Percentiles rank a stretch among this genome's conserved stretches.
Conservation (phyloP, 2,329 filamentous ascomycete species). For the Kalmusia sp. region DNA sequence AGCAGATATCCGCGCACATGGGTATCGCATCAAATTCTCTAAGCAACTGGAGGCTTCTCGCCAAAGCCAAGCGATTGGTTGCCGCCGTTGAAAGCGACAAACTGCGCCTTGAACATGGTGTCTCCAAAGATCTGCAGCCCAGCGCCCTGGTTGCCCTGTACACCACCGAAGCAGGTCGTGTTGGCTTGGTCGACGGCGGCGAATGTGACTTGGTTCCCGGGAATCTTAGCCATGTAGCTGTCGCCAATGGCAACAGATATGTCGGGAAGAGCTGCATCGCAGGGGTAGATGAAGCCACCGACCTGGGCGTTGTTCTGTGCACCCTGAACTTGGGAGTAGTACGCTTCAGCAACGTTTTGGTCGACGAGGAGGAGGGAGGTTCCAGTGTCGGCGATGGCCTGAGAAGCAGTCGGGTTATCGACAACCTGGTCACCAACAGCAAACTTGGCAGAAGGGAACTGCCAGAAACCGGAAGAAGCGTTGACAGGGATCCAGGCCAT, state of each 20-base stretch:
- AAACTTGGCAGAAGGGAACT: slow-evolving; percentile 66
- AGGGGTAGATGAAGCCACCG: slow-evolving; percentile 55
- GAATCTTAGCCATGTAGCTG: slow-evolving; percentile 63
- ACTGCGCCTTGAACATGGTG: slow-evolving; percentile 65
- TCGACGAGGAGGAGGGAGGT: slow-evolving; percentile 70
- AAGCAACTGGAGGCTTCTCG: slow-evolving; percentile 34
- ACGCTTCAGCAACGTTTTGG: slow-evolving; percentile 56
- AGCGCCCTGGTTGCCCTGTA: slow-evolving; percentile 64
- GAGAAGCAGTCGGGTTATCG: slow-evolving; percentile 57
- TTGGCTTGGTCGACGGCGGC: slow-evolving; percentile 47
- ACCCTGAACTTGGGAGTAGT: slow-evolving; percentile 52
- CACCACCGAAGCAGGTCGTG: slow-evolving; percentile 70
- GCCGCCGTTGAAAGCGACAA: slow-evolving; percentile 65
- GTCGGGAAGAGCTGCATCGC: slow-evolving; percentile 49
- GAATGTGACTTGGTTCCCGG: slow-evolving; percentile 54
- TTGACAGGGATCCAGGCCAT: slow-evolving; percentile 70
- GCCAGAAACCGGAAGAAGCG: slow-evolving; percentile 71
- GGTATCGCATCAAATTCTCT: slow-evolving; percentile 3
- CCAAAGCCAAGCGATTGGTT: slow-evolving; percentile 63
- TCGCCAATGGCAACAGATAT: slow-evolving; percentile 64
- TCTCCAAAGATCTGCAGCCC: slow-evolving; percentile 70
- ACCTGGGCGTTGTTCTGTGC: slow-evolving; percentile 44
- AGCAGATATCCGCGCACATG: neutral
- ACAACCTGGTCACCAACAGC: slow-evolving; percentile 63
- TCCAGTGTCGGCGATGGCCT: slow-evolving; percentile 61